Evolutionary conservation across 1,284 basidiomycete species (phyloP), one percentile per base, ranked within the genome.

Genomic region (Malassezia obtusa): DNA sequence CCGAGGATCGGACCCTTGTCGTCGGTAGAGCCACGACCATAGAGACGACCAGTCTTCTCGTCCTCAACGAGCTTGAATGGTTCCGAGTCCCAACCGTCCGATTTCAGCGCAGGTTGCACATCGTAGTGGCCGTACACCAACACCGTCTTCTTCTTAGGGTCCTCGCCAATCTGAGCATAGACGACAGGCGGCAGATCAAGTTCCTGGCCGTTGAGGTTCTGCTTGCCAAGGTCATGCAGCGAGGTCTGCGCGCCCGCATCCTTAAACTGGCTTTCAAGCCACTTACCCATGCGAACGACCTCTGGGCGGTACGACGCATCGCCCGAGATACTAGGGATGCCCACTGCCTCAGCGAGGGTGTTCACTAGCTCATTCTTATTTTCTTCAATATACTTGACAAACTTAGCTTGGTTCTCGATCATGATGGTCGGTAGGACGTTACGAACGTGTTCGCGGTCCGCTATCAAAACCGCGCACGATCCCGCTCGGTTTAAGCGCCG

Each of bases 141-240:
- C 10, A 95, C 82, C 0, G 89, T 95, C 81, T 87, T 91, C 63
- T 73, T 73, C 82, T 91, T 91, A 64, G 82, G 81, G 75, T 92
- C 87, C 49, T 84, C 79, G 12, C 90, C 89, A 35, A 67, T 63
- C 40, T 68, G 50, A 6, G 87, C 91, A 37, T 96, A 80, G 68
- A 98, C 82, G 6, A 84, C 88, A 8, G 89, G 89, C 0, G 92
- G 92, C 3, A 98, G 80, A 40, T 81, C 79, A 40, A 81, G 68
- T 36, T 91, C 78, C 61, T 83, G 79, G 64, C 88, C 89, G 50
- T 91, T 87, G 71, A 94, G 80, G 10, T 76, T 77, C 59, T 96
- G 91, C 61, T 79, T 83, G 19, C 94, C 94, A 4, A 74, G 61
- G 28, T 63, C 61, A 50, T 67, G 60, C 46, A 67, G 59, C 52